phyloP scores from a whole-genome alignment of 2,329 filamentous ascomycete species.

The Xylariomycetidae sp. region DNA sequence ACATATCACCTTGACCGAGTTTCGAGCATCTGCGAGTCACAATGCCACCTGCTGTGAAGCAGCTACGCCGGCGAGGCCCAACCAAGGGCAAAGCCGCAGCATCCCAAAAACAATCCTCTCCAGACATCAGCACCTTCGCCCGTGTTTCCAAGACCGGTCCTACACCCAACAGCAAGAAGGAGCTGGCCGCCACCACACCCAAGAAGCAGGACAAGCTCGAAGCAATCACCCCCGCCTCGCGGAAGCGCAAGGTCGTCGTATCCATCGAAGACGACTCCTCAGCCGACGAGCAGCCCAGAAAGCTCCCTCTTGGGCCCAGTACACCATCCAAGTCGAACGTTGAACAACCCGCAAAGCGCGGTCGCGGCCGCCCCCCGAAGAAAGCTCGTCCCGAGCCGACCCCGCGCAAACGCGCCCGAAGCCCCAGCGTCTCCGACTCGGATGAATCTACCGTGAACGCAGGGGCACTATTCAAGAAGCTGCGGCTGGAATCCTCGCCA shows the following conservation, averaged over 20 bases:
- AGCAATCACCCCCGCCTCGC: constrained; percentile 28
- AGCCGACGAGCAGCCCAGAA: constrained; percentile 21
- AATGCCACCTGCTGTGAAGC: constrained; percentile 25
- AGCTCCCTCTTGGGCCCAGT: constrained; percentile 8
- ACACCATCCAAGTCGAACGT: neutral
- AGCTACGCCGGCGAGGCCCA: constrained; percentile 24
- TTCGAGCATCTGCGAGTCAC: too few species aligned
- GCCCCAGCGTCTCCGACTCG: constrained; percentile 26
- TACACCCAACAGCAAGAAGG: constrained; percentile 29
- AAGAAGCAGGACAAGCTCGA: constrained; percentile 39
- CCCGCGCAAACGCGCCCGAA: constrained; percentile 24
- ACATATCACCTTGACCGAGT: too few species aligned
- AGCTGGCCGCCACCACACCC: constrained; percentile 16
- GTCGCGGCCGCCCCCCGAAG: constrained; percentile 23
- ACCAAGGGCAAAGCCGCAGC: constrained; percentile 7
- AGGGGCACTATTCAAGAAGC: constrained; percentile 33
- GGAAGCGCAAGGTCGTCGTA: constrained; percentile 28
- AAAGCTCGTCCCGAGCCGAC: constrained; percentile 18
- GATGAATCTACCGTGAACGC: constrained; percentile 26
- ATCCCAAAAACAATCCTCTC: constrained; percentile 22
- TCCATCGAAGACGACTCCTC: constrained; percentile 26
- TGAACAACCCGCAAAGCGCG: constrained; percentile 17
- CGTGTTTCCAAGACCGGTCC: constrained; percentile 40
- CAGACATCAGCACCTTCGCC: constrained; percentile 37
- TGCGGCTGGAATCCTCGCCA: constrained; percentile 33